phyloP scores from a whole-genome alignment of 2,329 filamentous ascomycete genomes.

The Cladosporium velox region DNA sequence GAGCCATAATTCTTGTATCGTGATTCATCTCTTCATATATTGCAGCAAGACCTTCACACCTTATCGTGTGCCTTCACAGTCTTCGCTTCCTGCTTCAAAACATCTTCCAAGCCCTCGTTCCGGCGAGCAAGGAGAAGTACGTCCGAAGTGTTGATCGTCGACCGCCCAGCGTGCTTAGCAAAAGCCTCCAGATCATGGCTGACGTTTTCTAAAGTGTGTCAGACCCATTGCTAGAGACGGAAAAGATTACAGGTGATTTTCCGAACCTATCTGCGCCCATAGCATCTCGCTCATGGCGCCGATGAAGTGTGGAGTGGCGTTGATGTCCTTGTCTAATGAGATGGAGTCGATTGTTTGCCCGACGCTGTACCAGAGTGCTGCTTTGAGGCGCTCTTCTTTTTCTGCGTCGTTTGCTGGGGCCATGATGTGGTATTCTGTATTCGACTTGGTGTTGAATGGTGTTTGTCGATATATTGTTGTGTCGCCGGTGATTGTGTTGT shows the following conservation, averaged over 20 bases:
- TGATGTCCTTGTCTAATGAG: conserved; percentile 69
- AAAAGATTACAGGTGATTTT: neutral
- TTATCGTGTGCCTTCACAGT: conserved; percentile 32
- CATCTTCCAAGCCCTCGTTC: conserved; percentile 78
- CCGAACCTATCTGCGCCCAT: conserved; percentile 78
- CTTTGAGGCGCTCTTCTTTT: conserved; percentile 70
- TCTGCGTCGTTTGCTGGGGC: conserved; percentile 9
- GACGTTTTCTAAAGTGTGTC: conserved; percentile 25
- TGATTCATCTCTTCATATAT: neutral
- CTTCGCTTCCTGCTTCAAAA: conserved; percentile 72
- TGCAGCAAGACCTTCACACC: neutral
- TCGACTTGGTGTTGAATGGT: neutral
- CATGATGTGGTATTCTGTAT: neutral
- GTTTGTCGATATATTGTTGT: neutral
- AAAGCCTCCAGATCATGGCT: conserved; percentile 63
- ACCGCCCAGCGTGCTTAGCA: conserved; percentile 75
- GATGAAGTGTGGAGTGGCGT: conserved; percentile 65
- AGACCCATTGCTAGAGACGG: neutral
- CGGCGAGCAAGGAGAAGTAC: conserved; percentile 83
- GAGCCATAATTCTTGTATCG: neutral
- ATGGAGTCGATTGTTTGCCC: conserved; percentile 89
- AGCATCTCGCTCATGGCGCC: conserved; percentile 77
- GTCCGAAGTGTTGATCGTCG: conserved; percentile 79
- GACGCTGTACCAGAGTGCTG: conserved; percentile 79
- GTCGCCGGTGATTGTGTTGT: neutral